A percentile compares a stretch with the other conserved stretches of the same genome.
These are phyloP conservation scores for Aspergillus brunneoviolaceus DNA, from an alignment of 2,329 filamentous ascomycete genomes.

Conservation along the genomic window DNA sequence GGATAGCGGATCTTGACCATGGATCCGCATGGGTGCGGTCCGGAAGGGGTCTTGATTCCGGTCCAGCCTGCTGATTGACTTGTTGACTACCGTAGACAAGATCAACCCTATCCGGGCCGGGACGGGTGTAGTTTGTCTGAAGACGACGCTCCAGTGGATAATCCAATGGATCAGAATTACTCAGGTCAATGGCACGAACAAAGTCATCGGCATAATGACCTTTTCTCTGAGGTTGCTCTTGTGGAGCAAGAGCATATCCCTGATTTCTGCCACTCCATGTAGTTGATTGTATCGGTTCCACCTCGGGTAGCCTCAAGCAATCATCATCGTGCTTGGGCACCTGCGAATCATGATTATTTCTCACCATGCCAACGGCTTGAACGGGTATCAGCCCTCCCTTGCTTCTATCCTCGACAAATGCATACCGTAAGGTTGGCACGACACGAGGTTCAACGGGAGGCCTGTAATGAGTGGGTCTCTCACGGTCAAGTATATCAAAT, in stretches of 20 bases:
- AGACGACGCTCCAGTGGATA: slow-evolving; percentile 20
- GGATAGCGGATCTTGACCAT: slow-evolving; percentile 11
- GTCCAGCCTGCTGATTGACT: slow-evolving; percentile 14
- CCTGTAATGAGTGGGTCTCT: slow-evolving; percentile 11
- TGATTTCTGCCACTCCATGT: slow-evolving; percentile 18
- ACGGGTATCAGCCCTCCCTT: slow-evolving; percentile 18
- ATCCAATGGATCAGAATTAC: slow-evolving; percentile 23
- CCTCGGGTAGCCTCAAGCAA: slow-evolving; percentile 10
- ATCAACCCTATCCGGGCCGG: slow-evolving; percentile 15
- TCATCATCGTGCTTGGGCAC: slow-evolving; percentile 19
- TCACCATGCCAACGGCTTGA: slow-evolving; percentile 15
- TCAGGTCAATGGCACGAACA: slow-evolving; percentile 34
- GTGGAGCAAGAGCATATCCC: slow-evolving; percentile 17
- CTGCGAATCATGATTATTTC: slow-evolving; percentile 20
- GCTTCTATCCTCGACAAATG: slow-evolving; percentile 21
- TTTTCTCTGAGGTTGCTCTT: slow-evolving; percentile 23
- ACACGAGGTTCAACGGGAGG: slow-evolving; percentile 12
- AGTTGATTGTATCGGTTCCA: slow-evolving; percentile 14
- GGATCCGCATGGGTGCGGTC: slow-evolving; percentile 14
- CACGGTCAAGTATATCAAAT: slow-evolving; percentile 14
- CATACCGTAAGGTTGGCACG: slow-evolving; percentile 18
- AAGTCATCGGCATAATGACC: slow-evolving; percentile 40
- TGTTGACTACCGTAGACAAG: slow-evolving; percentile 11
- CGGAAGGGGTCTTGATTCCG: slow-evolving; percentile 13
- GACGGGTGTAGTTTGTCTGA: slow-evolving; percentile 14